Percentiles rank a stretch among this genome's conserved stretches.
These are phyloP conservation scores for Penicillium vulpinum DNA, from an alignment of 2,329 filamentous ascomycete species.

Conservation along the genomic window DNA sequence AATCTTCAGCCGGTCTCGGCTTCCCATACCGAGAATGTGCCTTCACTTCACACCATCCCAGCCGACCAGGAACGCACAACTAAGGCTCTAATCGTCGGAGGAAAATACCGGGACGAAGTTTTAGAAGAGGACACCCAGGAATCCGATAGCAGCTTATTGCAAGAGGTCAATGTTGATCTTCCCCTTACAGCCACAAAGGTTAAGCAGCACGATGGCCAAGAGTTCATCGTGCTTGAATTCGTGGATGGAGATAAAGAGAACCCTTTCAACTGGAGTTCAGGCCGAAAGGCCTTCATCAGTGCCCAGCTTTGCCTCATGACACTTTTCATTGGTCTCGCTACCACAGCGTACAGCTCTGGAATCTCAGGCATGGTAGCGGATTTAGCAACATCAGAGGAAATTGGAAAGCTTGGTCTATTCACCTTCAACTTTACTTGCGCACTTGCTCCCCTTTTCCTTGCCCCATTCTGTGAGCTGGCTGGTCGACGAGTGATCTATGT, in stretches of 20 bases:
- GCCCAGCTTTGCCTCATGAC: conserved; percentile 54
- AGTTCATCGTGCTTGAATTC: conserved; percentile 51
- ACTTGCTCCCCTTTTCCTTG: conserved; percentile 50
- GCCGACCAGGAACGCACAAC: not conserved
- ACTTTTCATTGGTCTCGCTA: conserved; percentile 56
- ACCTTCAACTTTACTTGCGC: conserved; percentile 53
- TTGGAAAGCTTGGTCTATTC: conserved; percentile 54
- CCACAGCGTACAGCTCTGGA: conserved; percentile 54
- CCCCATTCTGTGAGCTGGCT: conserved; percentile 53
- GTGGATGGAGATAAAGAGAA: conserved; percentile 50
- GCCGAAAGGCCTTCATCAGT: conserved; percentile 50
- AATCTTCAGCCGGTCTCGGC: conserved; percentile 25
- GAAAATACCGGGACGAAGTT: conserved; percentile 28
- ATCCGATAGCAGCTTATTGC: conserved; percentile 19
- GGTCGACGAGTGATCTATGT: conserved; percentile 50
- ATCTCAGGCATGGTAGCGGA: conserved; percentile 50
- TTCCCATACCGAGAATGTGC: conserved; percentile 27
- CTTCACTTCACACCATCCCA: not conserved
- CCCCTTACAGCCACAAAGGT: conserved; percentile 50
- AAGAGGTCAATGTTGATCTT: conserved; percentile 51
- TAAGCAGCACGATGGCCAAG: conserved; percentile 45
- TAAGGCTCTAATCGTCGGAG: conserved; percentile 27
- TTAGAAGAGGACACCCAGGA: conserved; percentile 21
- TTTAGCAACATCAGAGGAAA: conserved; percentile 42
- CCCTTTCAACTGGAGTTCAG: conserved; percentile 53